phyloP scores from a whole-genome alignment of 192 early-diverging fungal species.

The Rhizophagus clarus region DNA sequence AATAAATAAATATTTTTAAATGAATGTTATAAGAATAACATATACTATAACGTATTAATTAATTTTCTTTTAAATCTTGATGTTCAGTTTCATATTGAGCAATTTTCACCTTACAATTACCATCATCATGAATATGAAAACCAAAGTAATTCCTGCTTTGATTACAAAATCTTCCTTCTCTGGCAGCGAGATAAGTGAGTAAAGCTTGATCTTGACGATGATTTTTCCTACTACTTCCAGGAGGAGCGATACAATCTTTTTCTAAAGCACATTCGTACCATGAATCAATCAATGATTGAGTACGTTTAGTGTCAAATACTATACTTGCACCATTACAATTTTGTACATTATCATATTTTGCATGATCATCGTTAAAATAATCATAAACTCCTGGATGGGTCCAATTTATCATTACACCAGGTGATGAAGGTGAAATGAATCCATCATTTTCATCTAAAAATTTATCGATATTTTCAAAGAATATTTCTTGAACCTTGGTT shows the following conservation, averaged over 20 bases:
- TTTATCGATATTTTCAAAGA: constrained; percentile 37
- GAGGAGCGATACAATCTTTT: constrained; percentile 57
- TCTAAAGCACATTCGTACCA: constrained; percentile 48
- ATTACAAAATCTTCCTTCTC: constrained; percentile 37
- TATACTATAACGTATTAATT: not conserved
- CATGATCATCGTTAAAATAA: constrained; percentile 39
- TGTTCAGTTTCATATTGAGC: not conserved
- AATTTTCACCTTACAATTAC: constrained; percentile 36
- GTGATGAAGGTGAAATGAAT: constrained; percentile 48
- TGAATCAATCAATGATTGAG: constrained; percentile 40
- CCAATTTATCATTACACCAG: constrained; percentile 37
- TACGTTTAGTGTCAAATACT: constrained; percentile 46
- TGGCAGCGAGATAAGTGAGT: constrained; percentile 48
- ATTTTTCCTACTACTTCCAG: constrained; percentile 47
- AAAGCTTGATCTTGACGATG: constrained; percentile 54
- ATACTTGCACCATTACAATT: constrained; percentile 55
- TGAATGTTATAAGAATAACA: too few species aligned
- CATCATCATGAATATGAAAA: constrained; percentile 36
- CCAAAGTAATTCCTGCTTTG: constrained; percentile 32
- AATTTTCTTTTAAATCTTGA: not conserved
- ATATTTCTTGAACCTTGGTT: constrained; percentile 30
- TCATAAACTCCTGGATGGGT: constrained; percentile 49
- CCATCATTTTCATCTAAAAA: constrained; percentile 41
- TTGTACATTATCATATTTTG: constrained; percentile 32
- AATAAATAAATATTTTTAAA: too few species aligned